These are phyloP conservation scores for Rhexocercosporidium sp. DNA, from an alignment of 2,329 filamentous ascomycete species.

Conservation along the genomic window DNA sequence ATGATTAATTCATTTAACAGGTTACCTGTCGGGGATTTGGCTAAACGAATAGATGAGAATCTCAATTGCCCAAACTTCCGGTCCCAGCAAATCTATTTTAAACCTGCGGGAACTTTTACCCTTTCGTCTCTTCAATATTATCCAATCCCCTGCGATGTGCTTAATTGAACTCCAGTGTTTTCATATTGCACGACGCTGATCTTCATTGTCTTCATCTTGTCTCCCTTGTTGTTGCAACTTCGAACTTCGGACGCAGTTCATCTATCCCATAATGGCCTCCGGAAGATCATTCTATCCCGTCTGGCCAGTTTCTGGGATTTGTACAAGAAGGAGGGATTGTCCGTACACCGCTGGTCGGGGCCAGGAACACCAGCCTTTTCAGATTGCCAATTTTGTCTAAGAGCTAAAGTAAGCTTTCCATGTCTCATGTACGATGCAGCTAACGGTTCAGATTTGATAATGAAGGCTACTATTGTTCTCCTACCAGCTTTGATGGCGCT, in stretches of 20 bases:
- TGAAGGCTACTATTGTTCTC: conserved; percentile 20
- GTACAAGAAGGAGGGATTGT: conserved; percentile 29
- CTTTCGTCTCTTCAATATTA: conserved; percentile 21
- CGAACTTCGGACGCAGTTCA: conserved; percentile 4
- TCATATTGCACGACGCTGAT: conserved; percentile 17
- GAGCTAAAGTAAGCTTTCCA: not conserved
- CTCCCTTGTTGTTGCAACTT: conserved; percentile 2
- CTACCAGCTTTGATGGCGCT: conserved; percentile 23
- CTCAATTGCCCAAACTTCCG: conserved; percentile 15
- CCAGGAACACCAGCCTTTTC: conserved; percentile 3
- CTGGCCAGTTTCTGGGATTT: conserved; percentile 10
- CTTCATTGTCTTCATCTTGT: conserved; percentile 21
- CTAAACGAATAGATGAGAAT: conserved; percentile 32
- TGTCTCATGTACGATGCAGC: not conserved
- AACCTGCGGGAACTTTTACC: conserved; percentile 18
- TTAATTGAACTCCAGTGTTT: conserved; percentile 25
- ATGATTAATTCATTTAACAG: conserved; percentile 21
- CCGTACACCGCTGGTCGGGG: conserved; percentile 12
- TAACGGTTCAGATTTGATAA: conserved; percentile 19
- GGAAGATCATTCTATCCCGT: conserved; percentile 24
- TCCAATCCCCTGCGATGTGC: conserved; percentile 14
- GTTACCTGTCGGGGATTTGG: conserved; percentile 30
- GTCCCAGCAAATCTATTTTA: conserved; percentile 31
- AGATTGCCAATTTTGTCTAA: not conserved
- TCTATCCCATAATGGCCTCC: conserved; percentile 20